Base-by-base conservation (phyloP, 75 land plant species). In the Selaginella moellendorffii region DNA sequence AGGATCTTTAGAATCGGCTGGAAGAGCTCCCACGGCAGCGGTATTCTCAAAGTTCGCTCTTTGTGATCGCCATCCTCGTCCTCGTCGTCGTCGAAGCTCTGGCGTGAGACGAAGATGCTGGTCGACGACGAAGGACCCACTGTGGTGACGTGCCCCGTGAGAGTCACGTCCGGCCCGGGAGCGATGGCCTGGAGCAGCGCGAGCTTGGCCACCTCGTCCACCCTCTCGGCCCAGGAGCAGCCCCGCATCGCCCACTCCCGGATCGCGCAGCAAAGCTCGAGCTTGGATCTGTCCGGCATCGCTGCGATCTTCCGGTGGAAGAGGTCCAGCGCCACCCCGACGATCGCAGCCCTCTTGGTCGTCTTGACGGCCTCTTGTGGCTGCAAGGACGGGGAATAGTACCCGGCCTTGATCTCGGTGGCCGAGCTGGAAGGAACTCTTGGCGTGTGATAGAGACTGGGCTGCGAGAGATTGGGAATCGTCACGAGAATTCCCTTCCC, bases 381-480 rank as follows among this genome's bases (percentile, higher is more conserved):
- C 80, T 95, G 97, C 30, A 95, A 76, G 0, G 97, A 81, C 2
- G 82, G 68, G 1, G 78, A 80, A 1, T 89, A 24, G 24, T 80
- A 74, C 10, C 83, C 85, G 0, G 77, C 78, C 14, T 9, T 56
- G 2, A 14, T 5, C 5, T 5, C 46, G 14, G 46, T 5, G 10
- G 46, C 23, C 23, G 25, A 54, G 30, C 70, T 9, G 0, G 71
- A 26, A 19, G 76, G 28, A 30, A 54, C 22, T 1, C 76, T 71
- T 14, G 89, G 92, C 20, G 81, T 46, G 66, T 93, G 98, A 71
- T 93, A 93, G 19, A 88, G 89, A 1, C 95, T 88, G 0, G 95
- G 80, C 31, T 79, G 82, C 12, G 81, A 70, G 25, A 93, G 79
- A 63, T 85, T 88, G 1, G 98, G 90, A 22, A 93, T 68, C 21